Conservation (phyloP, 306 rosid genomes). For the Sechiopsis laciniata region DNA sequence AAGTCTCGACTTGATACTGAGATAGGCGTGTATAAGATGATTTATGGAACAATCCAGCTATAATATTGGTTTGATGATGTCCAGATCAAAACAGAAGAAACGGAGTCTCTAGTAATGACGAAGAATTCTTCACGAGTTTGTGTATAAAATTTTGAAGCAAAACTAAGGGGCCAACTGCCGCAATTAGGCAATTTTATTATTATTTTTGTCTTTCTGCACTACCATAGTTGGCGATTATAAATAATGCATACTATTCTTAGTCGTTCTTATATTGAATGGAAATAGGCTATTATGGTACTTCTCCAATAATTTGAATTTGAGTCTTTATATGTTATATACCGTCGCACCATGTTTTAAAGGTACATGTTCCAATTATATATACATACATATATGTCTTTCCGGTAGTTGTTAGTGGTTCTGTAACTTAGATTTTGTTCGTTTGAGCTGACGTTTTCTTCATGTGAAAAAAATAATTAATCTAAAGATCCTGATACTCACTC, state of each 20-base stretch:
- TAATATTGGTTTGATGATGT: not conserved
- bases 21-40: not conserved
- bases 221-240: too few relatives aligned
- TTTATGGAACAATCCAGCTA: not conserved
- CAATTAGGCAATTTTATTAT: not conserved
- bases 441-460: not conserved
- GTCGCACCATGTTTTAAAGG: not conserved
- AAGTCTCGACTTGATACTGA: not conserved
- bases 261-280: not conserved
- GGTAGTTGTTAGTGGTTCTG: not conserved
- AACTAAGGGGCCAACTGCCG: not conserved
- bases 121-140: not conserved
- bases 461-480: not conserved
- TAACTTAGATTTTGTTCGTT: not conserved
- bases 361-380: not conserved
- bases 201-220: not conserved
- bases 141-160: not conserved
- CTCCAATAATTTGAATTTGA: constrained; percentile 4
- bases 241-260: not conserved
- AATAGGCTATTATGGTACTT: not conserved
- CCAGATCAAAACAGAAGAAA: not conserved
- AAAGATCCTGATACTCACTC: not conserved
- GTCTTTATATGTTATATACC: not conserved
- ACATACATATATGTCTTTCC: not conserved
- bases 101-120: not conserved